A percentile compares a stretch with the other conserved stretches of the same genome.
phyloP scores from a whole-genome alignment of 176 grass and related monocot genomes.

The Ananas comosus region DNA sequence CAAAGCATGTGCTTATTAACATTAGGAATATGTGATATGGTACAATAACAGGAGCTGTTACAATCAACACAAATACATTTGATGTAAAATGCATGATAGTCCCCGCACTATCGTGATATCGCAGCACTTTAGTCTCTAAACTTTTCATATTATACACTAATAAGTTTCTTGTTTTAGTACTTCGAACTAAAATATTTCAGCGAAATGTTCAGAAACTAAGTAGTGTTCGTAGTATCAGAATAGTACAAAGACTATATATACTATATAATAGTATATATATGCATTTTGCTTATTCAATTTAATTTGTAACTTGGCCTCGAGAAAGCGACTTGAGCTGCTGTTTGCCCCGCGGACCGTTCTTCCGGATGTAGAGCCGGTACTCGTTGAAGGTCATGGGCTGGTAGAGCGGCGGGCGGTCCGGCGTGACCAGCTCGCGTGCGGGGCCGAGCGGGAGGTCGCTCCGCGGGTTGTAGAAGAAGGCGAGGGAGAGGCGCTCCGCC shows the following conservation, averaged over 20 bases:
- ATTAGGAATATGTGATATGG: too few relatives aligned
- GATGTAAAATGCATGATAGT: too few relatives aligned
- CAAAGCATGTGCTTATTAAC: too few relatives aligned
- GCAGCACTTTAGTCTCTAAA: too few relatives aligned
- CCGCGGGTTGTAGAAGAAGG: slow-evolving; percentile 82
- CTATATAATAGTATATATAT: neutral
- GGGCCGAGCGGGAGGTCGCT: slow-evolving; percentile 47
- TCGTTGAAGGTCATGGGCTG: slow-evolving; percentile 63
- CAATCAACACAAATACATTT: too few relatives aligned
- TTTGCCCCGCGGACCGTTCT: slow-evolving; percentile 57
- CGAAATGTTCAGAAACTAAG: too few relatives aligned
- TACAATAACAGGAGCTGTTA: too few relatives aligned
- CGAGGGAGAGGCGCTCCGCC: slow-evolving; percentile 65
- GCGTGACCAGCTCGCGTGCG: slow-evolving; percentile 33
- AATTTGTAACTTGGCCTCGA: slow-evolving; percentile 20
- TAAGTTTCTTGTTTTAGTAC: too few relatives aligned
- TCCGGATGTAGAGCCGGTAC: slow-evolving; percentile 58
- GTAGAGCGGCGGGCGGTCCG: slow-evolving; percentile 51
- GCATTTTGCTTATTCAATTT: neutral
- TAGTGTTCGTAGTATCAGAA: too few relatives aligned
- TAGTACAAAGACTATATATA: neutral
- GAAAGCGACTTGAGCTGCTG: slow-evolving; percentile 51
- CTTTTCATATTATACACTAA: too few relatives aligned
- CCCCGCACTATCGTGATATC: too few relatives aligned
- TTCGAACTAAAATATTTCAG: too few relatives aligned